These are phyloP conservation scores for Pharnaceum exiguum DNA, from an alignment of 148 eudicot genomes.

Conservation along the genomic window DNA sequence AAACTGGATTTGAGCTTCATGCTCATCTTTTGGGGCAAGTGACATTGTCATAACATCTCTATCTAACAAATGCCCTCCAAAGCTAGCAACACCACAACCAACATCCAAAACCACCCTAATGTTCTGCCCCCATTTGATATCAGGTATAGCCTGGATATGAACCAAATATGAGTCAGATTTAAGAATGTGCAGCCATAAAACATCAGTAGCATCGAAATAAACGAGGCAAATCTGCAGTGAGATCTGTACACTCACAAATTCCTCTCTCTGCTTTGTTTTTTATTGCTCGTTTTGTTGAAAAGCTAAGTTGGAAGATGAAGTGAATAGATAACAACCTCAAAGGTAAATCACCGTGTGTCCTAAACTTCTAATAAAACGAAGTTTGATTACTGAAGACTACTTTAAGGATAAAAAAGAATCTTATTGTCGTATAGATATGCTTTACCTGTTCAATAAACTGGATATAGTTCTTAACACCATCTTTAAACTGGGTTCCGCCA, in stretches of 20 bases:
- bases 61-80: slow-evolving; percentile 91
- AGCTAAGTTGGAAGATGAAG: too few species aligned
- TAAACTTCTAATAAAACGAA: too few species aligned
- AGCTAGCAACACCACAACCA: slow-evolving; percentile 99
- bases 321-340: too few species aligned
- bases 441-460: slow-evolving; percentile 68
- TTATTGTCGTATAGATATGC: not conserved
- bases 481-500: slow-evolving; percentile 95
- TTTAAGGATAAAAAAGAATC: too few species aligned
- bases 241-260: too few species aligned
- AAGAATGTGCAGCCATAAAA: slow-evolving; percentile 1
- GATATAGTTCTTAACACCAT: slow-evolving; percentile 76
- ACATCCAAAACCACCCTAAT: slow-evolving; percentile 90
- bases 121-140: slow-evolving; percentile 75
- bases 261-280: too few species aligned
- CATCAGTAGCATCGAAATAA: not conserved
- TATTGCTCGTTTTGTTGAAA: too few species aligned
- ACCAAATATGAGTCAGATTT: not conserved
- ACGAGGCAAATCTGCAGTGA: not conserved
- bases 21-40: slow-evolving; percentile 95
- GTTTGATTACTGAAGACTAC: too few species aligned
- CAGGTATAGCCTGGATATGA: slow-evolving; percentile 55
- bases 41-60: slow-evolving; percentile 93
- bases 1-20: slow-evolving; percentile 98
- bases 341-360: too few species aligned